Conservation (phyloP, 768 basidiomycete species). For the Dendrothele bispora region DNA sequence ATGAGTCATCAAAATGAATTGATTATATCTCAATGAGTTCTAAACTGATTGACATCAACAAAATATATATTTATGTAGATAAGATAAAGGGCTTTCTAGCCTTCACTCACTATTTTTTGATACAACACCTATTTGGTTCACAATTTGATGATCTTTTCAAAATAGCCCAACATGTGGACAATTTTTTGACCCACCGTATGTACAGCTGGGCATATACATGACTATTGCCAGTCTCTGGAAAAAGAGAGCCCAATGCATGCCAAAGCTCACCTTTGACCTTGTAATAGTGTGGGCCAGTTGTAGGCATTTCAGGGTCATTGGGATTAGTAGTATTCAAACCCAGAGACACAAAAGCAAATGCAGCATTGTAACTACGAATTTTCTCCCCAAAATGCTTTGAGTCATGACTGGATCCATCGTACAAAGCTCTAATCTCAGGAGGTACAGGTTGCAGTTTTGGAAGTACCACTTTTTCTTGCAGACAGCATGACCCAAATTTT, state of each 20-base stretch:
- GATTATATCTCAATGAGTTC: too few species aligned
- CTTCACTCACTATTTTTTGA: too few species aligned
- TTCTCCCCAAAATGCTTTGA: background rate
- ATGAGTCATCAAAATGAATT: too few species aligned
- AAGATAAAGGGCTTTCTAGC: too few species aligned
- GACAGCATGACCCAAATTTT: background rate
- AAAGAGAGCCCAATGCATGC: background rate
- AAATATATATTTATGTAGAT: too few species aligned
- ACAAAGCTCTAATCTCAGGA: background rate
- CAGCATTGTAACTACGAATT: background rate
- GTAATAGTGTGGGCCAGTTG: background rate
- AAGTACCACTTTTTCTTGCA: background rate
- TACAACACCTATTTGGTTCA: too few species aligned
- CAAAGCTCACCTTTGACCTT: constrained; percentile 1
- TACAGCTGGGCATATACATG: constrained; percentile 3
- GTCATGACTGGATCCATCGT: background rate
- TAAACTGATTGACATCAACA: too few species aligned
- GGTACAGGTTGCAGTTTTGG: background rate
- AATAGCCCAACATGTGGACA: too few species aligned
- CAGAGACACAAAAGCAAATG: constrained; percentile 1
- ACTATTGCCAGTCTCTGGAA: background rate
- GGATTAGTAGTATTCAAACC: background rate
- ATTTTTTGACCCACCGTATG: too few species aligned
- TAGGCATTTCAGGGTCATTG: background rate
- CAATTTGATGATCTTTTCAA: too few species aligned